Evolutionary conservation across 2,329 filamentous ascomycete genomes (phyloP).

Genomic region (Stagonosporopsis cucurbitacearum): DNA sequence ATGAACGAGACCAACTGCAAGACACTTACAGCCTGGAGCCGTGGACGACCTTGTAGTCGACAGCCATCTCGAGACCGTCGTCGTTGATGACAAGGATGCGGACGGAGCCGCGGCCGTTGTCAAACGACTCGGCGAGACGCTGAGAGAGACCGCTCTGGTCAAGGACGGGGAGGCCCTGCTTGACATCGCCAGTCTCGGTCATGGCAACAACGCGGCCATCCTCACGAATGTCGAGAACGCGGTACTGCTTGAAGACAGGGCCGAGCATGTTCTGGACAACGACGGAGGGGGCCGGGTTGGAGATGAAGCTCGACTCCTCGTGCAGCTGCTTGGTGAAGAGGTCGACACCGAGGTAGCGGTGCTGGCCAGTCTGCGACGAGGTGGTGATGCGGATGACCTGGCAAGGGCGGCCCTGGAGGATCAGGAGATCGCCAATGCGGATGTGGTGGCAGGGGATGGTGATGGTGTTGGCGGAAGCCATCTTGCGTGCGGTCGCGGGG

Average conservation of each 20-base stretch:
- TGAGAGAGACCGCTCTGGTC: slow-evolving; percentile 90
- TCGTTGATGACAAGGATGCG: slow-evolving; percentile 96
- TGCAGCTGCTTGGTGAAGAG: slow-evolving; percentile 99
- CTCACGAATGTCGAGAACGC: slow-evolving; percentile 94
- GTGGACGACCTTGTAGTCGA: slow-evolving; percentile 99
- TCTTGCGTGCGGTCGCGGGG: slow-evolving; percentile 42
- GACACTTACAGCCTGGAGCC: slow-evolving; percentile 65
- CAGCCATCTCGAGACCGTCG: slow-evolving; percentile 88
- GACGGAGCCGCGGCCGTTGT: slow-evolving; percentile 90
- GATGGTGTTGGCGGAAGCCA: slow-evolving; percentile 80
- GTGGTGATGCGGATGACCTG: slow-evolving; percentile 99
- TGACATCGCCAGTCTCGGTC: slow-evolving; percentile 98
- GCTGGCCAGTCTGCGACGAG: slow-evolving; percentile 96
- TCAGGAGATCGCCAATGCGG: slow-evolving; percentile 97
- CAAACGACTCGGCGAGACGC: slow-evolving; percentile 83
- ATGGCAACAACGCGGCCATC: slow-evolving; percentile 85
- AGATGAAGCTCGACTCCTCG: slow-evolving; percentile 97
- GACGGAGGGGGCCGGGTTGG: slow-evolving; percentile 94
- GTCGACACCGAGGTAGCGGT: slow-evolving; percentile 99
- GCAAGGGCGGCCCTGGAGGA: slow-evolving; percentile 98
- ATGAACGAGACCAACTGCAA: slow-evolving; percentile 37
- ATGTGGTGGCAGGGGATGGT: slow-evolving; percentile 99
- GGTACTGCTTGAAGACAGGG: slow-evolving; percentile 99
- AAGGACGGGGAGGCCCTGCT: slow-evolving; percentile 91
- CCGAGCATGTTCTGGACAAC: slow-evolving; percentile 99